phyloP scores from a whole-genome alignment of 768 basidiomycete species.

The Russula dissimulans region DNA sequence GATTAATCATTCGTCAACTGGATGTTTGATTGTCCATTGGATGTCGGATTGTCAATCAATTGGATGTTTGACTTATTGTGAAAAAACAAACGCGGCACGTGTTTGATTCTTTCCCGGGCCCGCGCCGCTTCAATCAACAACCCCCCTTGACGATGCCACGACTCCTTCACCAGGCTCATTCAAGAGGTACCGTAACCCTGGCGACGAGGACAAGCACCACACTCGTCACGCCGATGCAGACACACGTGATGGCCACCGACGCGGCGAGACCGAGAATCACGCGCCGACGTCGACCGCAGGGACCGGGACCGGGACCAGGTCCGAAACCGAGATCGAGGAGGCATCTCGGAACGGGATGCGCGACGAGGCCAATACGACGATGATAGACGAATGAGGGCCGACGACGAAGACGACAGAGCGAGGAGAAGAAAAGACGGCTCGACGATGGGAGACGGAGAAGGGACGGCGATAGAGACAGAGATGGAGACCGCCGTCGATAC shows the following conservation, averaged over 20 bases:
- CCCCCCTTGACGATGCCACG: slow-evolving; percentile 19
- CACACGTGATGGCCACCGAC: background rate
- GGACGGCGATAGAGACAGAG: slow-evolving; percentile 19
- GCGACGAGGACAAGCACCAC: background rate
- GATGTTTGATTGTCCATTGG: too few species aligned
- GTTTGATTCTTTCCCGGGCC: too few species aligned
- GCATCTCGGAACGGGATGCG: background rate
- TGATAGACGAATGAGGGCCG: background rate
- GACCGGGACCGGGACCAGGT: too few species aligned
- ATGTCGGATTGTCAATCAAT: too few species aligned
- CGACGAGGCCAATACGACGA: background rate
- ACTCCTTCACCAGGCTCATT: slow-evolving; percentile 11
- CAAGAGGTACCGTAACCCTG: slow-evolving; percentile 3
- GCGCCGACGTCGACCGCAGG: background rate
- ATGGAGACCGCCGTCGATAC: slow-evolving; percentile 10
- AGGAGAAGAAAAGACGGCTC: background rate
- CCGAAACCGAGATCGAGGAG: background rate
- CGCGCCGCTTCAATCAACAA: background rate
- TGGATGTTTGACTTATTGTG: too few species aligned
- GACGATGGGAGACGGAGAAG: slow-evolving; percentile 15
- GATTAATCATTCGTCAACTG: too few species aligned
- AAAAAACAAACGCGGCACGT: too few species aligned
- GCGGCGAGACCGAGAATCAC: slow-evolving; percentile 3
- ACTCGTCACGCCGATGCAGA: background rate
- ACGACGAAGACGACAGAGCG: background rate